These are phyloP conservation scores for Paxillus ammoniavirescens DNA, from an alignment of 768 basidiomycete genomes.

Conservation along the genomic window DNA sequence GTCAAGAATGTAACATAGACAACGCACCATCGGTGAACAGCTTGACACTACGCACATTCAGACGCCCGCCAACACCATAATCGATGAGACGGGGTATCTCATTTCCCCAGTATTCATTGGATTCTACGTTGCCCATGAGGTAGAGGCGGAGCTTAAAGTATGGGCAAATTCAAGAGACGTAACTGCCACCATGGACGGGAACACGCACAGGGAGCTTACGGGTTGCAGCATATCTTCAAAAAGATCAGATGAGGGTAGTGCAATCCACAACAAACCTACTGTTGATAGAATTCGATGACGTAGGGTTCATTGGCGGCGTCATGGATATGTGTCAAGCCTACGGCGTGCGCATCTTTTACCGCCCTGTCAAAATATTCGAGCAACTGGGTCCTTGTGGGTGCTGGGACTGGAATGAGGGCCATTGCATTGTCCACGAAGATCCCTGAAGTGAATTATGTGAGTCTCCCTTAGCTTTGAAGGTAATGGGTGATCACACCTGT, in stretches of 20 bases:
- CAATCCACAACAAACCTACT: slow-evolving; percentile 38
- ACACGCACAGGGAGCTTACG: slow-evolving; percentile 63
- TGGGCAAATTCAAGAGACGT: not conserved
- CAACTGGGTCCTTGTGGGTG: slow-evolving; percentile 54
- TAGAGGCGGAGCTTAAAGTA: slow-evolving; percentile 54
- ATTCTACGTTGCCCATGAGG: slow-evolving; percentile 53
- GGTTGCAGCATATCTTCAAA: slow-evolving; percentile 61
- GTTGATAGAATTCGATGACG: slow-evolving; percentile 61
- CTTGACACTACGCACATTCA: slow-evolving; percentile 68
- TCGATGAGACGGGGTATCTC: slow-evolving; percentile 56
- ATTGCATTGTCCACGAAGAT: slow-evolving; percentile 90
- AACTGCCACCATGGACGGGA: not conserved
- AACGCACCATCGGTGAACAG: slow-evolving; percentile 69
- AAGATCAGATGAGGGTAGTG: not conserved
- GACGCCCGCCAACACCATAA: slow-evolving; percentile 51
- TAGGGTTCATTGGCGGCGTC: slow-evolving; percentile 62
- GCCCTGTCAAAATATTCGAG: slow-evolving; percentile 64
- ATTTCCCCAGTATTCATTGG: slow-evolving; percentile 65
- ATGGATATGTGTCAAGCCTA: slow-evolving; percentile 85
- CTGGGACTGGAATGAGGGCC: slow-evolving; percentile 64
- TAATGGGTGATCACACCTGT: slow-evolving; percentile 47
- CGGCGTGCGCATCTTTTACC: slow-evolving; percentile 64
- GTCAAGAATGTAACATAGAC: not conserved
- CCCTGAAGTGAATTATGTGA: slow-evolving; percentile 35
- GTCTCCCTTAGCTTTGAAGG: not conserved